Conservation (phyloP, 2,329 filamentous ascomycete species). For the Paraconiothyrium sp. region DNA sequence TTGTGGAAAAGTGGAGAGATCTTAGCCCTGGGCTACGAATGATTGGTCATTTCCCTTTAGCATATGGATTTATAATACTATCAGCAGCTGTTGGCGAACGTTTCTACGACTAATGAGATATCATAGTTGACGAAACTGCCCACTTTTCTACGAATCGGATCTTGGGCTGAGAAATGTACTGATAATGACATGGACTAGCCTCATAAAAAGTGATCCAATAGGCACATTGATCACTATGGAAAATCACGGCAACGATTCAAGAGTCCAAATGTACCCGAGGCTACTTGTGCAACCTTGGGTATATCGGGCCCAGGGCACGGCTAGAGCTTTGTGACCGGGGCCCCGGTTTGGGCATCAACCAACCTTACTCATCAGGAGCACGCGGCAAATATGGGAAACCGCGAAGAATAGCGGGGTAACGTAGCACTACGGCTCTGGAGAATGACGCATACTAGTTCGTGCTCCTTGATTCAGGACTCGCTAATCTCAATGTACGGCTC, state of each 20-base stretch:
- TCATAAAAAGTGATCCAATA: too few relatives aligned
- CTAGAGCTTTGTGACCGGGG: background rate
- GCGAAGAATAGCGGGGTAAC: background rate
- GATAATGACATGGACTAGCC: too few relatives aligned
- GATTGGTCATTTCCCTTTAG: too few relatives aligned
- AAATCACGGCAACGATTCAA: background rate
- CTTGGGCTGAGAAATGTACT: too few relatives aligned
- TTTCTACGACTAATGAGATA: too few relatives aligned
- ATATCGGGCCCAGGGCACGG: background rate
- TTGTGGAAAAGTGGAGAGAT: too few relatives aligned
- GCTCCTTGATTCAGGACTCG: background rate
- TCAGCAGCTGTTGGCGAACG: too few relatives aligned
- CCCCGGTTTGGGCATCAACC: background rate
- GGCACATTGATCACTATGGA: too few relatives aligned
- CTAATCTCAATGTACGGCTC: background rate
- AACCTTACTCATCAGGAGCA: background rate
- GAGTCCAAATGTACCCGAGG: background rate
- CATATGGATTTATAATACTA: too few relatives aligned
- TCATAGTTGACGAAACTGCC: too few relatives aligned
- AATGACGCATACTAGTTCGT: background rate
- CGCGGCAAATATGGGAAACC: background rate
- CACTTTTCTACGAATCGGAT: too few relatives aligned
- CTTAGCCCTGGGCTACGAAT: too few relatives aligned
- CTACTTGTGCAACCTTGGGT: background rate
- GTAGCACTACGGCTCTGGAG: background rate